A percentile compares a stretch with the other conserved stretches of the same genome.
Conservation (phyloP, 1,139 yeast genomes). For the Taphrina deformans region DNA sequence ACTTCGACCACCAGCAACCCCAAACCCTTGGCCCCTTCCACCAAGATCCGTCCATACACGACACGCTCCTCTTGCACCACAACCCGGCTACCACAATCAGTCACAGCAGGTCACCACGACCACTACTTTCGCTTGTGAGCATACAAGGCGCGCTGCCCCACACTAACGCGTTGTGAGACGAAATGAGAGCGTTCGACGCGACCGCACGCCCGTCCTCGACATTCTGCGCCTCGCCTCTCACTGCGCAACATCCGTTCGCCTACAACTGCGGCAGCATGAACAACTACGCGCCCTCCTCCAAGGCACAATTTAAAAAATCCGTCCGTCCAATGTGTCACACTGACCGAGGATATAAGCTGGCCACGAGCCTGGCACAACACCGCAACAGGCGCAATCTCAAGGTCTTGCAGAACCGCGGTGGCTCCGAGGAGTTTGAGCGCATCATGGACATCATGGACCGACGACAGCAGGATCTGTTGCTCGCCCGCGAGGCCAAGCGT, state of each 20-base stretch:
- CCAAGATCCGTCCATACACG: background rate
- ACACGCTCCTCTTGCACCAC: background rate
- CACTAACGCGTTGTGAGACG: background rate
- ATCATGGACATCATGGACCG: constrained; percentile 25
- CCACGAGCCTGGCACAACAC: constrained; percentile 16
- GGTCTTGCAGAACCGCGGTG: constrained; percentile 22
- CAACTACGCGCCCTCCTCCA: background rate
- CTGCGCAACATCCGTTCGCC: constrained; percentile 8
- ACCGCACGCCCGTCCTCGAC: background rate
- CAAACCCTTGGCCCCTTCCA: background rate
- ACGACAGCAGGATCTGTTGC: constrained; percentile 10
- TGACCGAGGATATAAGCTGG: constrained; percentile 13
- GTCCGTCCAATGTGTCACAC: constrained; percentile 18
- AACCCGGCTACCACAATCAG: background rate
- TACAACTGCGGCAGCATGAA: background rate
- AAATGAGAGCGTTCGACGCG: constrained; percentile 6
- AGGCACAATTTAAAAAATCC: background rate
- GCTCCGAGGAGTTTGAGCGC: constrained; percentile 22
- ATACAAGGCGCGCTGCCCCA: background rate
- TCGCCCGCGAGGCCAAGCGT: constrained; percentile 16
- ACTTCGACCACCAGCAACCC: too few species aligned
- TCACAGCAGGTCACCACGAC: background rate
- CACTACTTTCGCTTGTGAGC: background rate
- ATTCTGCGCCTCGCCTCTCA: background rate
- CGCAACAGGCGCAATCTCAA: constrained; percentile 21